Conservation (phyloP, 1,284 basidiomycete species). For the Ceratorhiza oryzae-sativae region DNA sequence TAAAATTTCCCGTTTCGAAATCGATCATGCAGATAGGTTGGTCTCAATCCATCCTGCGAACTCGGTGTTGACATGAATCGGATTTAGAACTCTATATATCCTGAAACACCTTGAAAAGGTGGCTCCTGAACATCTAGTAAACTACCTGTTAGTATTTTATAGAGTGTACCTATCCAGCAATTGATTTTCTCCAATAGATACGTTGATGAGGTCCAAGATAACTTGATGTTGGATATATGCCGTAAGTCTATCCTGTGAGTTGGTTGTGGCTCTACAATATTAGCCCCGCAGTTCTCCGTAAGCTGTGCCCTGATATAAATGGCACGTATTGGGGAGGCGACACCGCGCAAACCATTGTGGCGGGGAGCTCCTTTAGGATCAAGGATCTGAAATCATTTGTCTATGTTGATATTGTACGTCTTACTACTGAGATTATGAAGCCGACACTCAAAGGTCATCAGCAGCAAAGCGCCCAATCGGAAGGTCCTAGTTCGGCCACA, state of each 20-base stretch:
- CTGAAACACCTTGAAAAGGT: neutral
- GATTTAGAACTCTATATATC: slow-evolving; percentile 18
- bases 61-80: neutral
- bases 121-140: no score
- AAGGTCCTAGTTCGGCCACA: neutral
- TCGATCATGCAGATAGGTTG: slow-evolving; percentile 34
- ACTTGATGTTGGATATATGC: slow-evolving; percentile 34
- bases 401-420: slow-evolving; percentile 31
- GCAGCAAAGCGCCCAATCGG: no score
- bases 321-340: slow-evolving; percentile 43
- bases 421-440: neutral
- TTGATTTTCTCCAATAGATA: neutral
- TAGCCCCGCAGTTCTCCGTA: slow-evolving; percentile 31
- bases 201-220: slow-evolving; percentile 41
- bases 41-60: neutral
- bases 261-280: neutral
- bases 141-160: no score
- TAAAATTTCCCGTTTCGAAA: neutral
- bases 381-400: slow-evolving; percentile 39
- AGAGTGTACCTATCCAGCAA: no score
- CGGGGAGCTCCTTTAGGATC: slow-evolving; percentile 39
- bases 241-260: slow-evolving; percentile 2
- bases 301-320: slow-evolving; percentile 35
- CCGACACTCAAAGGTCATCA: neutral
- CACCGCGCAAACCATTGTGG: slow-evolving; percentile 41